Evolutionary conservation across 768 basidiomycete species (phyloP).

Genomic region (Tricholoma sp.): DNA sequence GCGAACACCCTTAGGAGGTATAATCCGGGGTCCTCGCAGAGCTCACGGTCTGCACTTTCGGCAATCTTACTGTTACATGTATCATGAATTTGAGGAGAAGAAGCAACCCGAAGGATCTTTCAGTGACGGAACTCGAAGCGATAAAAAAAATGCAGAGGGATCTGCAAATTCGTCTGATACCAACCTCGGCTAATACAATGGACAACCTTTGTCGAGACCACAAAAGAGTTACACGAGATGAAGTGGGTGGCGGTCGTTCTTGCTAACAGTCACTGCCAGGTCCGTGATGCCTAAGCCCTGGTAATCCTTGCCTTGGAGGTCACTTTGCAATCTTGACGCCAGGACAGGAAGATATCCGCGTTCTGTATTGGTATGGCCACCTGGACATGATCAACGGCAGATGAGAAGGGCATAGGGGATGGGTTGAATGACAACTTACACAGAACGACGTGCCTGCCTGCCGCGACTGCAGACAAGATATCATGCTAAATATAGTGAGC

Average conservation of each 20-base stretch:
- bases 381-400: constrained; percentile 27
- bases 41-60: too few species aligned
- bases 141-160: too few species aligned
- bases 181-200: background rate
- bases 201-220: background rate
- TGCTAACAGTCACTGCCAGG: constrained; percentile 67
- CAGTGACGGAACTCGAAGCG: too few species aligned
- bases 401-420: background rate
- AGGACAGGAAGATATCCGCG: constrained; percentile 84
- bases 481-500: constrained; percentile 57
- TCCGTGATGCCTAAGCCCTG: constrained; percentile 30
- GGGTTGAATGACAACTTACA: constrained; percentile 47
- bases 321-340: constrained; percentile 52
- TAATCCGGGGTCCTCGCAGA: too few species aligned
- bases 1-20: too few species aligned
- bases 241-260: constrained; percentile 71
- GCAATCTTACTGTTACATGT: too few species aligned
- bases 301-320: constrained; percentile 37
- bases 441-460: constrained; percentile 75
- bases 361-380: constrained; percentile 93
- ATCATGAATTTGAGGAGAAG: too few species aligned
- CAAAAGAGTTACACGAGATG: constrained; percentile 44
- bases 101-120: too few species aligned
- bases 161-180: background rate
- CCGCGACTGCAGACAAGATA: constrained; percentile 74